Evolutionary conservation across 2,329 filamentous ascomycete species (phyloP).

Genomic region (Chaetomiaceae sp.): DNA sequence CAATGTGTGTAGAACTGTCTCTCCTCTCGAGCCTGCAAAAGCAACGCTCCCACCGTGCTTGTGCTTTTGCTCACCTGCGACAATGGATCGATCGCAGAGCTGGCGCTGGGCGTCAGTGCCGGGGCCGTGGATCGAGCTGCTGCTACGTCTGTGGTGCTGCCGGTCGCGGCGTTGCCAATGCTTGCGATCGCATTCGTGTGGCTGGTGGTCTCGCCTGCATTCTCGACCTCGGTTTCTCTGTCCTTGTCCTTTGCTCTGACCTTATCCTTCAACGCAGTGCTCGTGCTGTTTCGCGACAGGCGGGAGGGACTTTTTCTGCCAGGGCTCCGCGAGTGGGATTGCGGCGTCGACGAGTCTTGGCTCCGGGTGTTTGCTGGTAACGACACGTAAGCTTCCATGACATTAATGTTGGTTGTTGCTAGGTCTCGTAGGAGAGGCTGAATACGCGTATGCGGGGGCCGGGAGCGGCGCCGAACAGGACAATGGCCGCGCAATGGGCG

Average conservation of each 20-base stretch:
- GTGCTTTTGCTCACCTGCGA: conserved; percentile 23
- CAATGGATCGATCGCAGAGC: conserved; percentile 24
- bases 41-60: too few species aligned
- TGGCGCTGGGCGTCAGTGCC: conserved; percentile 14
- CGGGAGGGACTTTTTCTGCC: conserved; percentile 15
- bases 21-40: too few species aligned
- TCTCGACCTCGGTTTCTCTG: conserved; percentile 12
- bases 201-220: conserved; percentile 9
- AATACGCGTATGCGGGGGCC: not conserved
- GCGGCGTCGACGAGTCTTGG: conserved; percentile 13
- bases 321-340: conserved; percentile 6
- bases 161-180: conserved; percentile 10
- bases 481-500: not conserved
- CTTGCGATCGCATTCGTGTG: conserved; percentile 8
- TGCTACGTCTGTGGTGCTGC: conserved; percentile 8
- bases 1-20: too few species aligned
- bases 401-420: too few species aligned
- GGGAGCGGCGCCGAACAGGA: too few species aligned
- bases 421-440: not conserved
- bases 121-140: not conserved
- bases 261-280: conserved; percentile 8
- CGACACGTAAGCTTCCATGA: conserved; percentile 10
- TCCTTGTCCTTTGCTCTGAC: conserved; percentile 13
- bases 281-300: conserved; percentile 18
- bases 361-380: conserved; percentile 14